Base-by-base conservation (phyloP, 768 basidiomycete genomes). In the Suillus weaverae region DNA sequence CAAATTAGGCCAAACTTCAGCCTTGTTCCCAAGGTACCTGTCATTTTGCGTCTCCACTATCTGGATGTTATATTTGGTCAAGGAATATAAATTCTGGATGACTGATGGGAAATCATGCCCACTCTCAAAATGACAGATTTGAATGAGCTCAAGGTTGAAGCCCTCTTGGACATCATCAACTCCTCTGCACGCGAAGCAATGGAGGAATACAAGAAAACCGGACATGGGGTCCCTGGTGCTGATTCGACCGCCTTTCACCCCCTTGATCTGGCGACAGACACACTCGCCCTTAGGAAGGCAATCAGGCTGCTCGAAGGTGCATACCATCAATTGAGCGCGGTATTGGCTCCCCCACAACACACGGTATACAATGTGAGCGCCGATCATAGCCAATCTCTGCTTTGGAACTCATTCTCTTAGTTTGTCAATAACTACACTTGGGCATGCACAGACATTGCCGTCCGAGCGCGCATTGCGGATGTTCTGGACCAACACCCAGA, bases 131-230 rank as follows among this genome's bases (percentile, higher is more conserved):
- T 62, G 39, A 18, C 22, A 13, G 46, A 50, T 10, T 22, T 16
- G 62, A 51, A 38, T 32, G 73, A 72, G 66, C 64, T 70, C n/a
- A 70, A 77, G 16, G 68, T 78, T 35, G 67, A 69, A 60, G 70
- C 71, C 1, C 70, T 78, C 54, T 71, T 78, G 51, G 68, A 68
- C 14, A 74, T 78, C 18, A 74, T 78, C 66, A 73, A 70, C 38
- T 64, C 65, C 2, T 69, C 78, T 22, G 70, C 76, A n/a, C 70
- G 68, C 14, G 67, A 74, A 48, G 71, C 71, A 13, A 72, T 74
- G 8, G 59, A 62, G 20, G 72, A 70, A 41, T 75, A 74, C 64
- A 74, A 70, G 60, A 73, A 73, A 32, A 66, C 50, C 0, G 67
- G 65, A 0, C 48, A 70, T 14, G 60, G 69, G 5, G 72, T 75